phyloP scores from a whole-genome alignment of 768 basidiomycete genomes.

The Glaciozyma martinii region DNA sequence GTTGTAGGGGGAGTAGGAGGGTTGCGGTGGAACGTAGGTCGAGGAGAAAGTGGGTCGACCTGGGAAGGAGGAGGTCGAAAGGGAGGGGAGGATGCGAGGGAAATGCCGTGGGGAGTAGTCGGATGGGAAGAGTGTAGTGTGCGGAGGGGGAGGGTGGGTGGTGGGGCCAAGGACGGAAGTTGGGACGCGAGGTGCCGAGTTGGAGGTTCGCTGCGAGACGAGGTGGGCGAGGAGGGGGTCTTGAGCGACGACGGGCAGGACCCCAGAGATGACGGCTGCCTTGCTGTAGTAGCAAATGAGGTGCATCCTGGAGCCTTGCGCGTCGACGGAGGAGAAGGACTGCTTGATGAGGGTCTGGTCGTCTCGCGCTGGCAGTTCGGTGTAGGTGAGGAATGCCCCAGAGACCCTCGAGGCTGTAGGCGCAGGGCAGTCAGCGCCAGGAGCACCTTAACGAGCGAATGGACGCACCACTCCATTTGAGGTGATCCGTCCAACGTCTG shows the following conservation, averaged over 20 bases:
- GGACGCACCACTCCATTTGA: constrained; percentile 32
- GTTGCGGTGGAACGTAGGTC: not conserved
- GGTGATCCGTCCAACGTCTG: constrained; percentile 30
- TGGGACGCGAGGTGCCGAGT: not conserved
- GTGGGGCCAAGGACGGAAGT: too few species aligned
- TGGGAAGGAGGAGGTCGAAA: not conserved
- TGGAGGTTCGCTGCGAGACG: not conserved
- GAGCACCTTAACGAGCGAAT: not conserved
- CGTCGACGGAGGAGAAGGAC: constrained; percentile 27
- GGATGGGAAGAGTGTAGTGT: not conserved
- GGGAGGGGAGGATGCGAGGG: not conserved
- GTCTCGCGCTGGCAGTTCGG: constrained; percentile 24
- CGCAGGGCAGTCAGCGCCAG: not conserved
- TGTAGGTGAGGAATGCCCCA: constrained; percentile 34
- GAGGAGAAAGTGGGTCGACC: not conserved
- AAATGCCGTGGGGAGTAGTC: not conserved
- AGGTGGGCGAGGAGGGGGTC: constrained; percentile 5
- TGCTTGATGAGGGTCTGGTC: constrained; percentile 29
- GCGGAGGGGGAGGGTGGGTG: not conserved
- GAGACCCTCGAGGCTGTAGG: constrained; percentile 28
- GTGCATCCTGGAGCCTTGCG: constrained; percentile 29
- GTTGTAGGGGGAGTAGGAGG: not conserved
- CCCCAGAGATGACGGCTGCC: not conserved
- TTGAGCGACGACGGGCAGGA: not conserved
- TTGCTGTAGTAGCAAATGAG: constrained; percentile 30